Conservation (phyloP, 2,329 filamentous ascomycete genomes). For the Aurifilum marmelostoma region DNA sequence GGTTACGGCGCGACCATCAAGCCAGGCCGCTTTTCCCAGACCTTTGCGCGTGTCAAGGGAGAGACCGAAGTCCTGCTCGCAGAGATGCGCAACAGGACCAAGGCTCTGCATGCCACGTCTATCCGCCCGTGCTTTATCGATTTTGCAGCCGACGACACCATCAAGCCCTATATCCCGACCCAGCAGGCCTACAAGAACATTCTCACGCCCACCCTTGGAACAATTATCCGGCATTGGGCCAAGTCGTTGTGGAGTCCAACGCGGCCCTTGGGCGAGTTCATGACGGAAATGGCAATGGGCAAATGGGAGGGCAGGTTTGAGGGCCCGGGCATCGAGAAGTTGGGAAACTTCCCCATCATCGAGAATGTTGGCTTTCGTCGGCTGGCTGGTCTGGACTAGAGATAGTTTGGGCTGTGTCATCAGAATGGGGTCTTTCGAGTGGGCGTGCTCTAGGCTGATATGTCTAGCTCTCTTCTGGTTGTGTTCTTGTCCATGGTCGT, state of each 20-base stretch:
- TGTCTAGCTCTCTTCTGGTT: no score
- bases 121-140: conserved; percentile 67
- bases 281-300: conserved; percentile 52
- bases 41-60: conserved; percentile 69
- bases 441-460: neutral
- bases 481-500: neutral
- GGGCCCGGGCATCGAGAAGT: conserved; percentile 38
- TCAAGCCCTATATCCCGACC: conserved; percentile 47
- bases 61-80: conserved; percentile 64
- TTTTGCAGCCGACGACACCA: conserved; percentile 42
- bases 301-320: conserved; percentile 36
- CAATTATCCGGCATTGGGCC: conserved; percentile 32
- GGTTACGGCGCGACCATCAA: conserved; percentile 62
- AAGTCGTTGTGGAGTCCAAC: conserved; percentile 46
- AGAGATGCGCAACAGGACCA: conserved; percentile 48
- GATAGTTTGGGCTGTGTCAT: neutral
- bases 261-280: conserved; percentile 45
- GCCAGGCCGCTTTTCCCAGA: conserved; percentile 57
- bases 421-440: neutral
- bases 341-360: conserved; percentile 43
- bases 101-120: conserved; percentile 56
- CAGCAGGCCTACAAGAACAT: conserved; percentile 31
- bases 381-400: conserved; percentile 36
- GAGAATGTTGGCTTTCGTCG: conserved; percentile 42
- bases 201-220: conserved; percentile 31